These are phyloP conservation scores for Euphorbia tirucalli DNA, from an alignment of 345 rosid genomes.

Conservation along the genomic window DNA sequence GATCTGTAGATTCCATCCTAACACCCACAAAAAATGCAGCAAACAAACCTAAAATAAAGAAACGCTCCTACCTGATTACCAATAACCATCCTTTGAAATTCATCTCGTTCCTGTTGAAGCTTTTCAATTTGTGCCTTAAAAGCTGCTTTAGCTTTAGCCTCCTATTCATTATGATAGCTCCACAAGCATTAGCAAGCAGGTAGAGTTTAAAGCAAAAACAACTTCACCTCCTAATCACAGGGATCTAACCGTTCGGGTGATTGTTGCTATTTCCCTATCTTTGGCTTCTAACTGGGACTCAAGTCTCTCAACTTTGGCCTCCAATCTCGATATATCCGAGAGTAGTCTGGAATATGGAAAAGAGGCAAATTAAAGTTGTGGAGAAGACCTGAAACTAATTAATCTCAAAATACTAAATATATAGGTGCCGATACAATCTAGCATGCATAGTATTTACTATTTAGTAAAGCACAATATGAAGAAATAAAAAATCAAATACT, in stretches of 20 bases:
- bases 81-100: conserved; percentile 95
- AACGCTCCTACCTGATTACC: conserved; percentile 71
- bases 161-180: conserved; percentile 38
- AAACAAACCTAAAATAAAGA: not conserved
- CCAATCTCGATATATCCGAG: conserved; percentile 83
- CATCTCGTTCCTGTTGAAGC: conserved; percentile 91
- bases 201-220: conserved; percentile 11
- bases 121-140: conserved; percentile 88
- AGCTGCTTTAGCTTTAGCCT: conserved; percentile 83
- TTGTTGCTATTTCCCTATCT: conserved; percentile 91
- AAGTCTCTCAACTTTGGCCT: conserved; percentile 90
- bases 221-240: conserved; percentile 7
- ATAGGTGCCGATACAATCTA: not conserved
- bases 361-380: not conserved
- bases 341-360: conserved; percentile 39
- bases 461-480: not conserved
- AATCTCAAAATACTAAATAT: not conserved
- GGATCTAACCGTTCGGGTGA: conserved; percentile 71
- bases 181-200: conserved; percentile 13
- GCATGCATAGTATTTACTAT: not conserved
- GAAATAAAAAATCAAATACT: not conserved
- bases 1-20: conserved; percentile 4
- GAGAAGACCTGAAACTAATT: conserved; percentile 3
- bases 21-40: conserved; percentile 8
- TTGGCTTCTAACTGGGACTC: conserved; percentile 77